Evolutionary conservation across 73 alveolate genomes (phyloP).

Genomic region (Stentor coeruleus): DNA sequence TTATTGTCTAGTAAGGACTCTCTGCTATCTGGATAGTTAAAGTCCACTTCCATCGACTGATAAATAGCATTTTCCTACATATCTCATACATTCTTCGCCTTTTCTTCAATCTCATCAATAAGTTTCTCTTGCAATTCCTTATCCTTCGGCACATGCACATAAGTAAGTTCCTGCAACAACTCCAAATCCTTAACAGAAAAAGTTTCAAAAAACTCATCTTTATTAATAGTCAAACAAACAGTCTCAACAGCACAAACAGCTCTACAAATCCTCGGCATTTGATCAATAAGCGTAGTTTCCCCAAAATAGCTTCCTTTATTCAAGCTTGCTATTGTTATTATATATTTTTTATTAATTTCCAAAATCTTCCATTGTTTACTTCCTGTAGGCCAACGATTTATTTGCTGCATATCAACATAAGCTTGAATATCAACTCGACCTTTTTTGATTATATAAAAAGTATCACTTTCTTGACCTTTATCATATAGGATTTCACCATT

Average conservation of each 20-base stretch:
- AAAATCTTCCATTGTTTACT: not conserved
- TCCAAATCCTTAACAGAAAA: conserved; percentile 1
- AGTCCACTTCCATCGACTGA: not conserved
- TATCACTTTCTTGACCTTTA: not conserved
- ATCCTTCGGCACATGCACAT: not conserved
- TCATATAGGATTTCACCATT: not conserved
- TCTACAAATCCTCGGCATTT: not conserved
- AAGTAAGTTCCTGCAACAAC: not conserved
- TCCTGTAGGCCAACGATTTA: conserved; percentile 4
- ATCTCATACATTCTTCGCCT: not conserved
- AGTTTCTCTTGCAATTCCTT: not conserved
- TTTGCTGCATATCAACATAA: not conserved
- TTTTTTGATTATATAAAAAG: conserved; percentile 11
- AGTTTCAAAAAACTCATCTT: conserved; percentile 16
- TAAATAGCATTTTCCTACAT: conserved; percentile 1
- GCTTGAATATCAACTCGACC: not conserved
- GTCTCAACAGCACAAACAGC: not conserved
- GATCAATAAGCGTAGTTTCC: not conserved
- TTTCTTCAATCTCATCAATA: not conserved
- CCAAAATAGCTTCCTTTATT: conserved; percentile 3
- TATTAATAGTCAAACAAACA: not conserved
- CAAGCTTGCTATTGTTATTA: not conserved
- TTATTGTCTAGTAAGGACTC: not conserved
- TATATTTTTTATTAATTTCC: not conserved
- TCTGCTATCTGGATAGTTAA: not conserved